Percentiles rank a stretch among this genome's conserved stretches.
Conservation (phyloP, 306 rosid species). For the Purshia tridentata region DNA sequence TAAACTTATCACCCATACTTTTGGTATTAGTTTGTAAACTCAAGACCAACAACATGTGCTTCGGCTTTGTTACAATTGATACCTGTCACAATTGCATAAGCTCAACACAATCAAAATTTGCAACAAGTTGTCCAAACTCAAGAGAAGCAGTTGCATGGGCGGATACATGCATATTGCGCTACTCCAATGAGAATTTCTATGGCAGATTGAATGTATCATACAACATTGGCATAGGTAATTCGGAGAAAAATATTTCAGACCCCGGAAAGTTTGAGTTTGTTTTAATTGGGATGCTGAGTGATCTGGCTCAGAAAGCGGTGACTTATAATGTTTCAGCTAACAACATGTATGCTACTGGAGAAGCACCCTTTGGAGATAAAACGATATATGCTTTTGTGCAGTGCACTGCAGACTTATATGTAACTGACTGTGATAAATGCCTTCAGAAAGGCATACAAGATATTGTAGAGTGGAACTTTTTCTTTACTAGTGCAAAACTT, state of each 20-base stretch:
- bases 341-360: conserved; percentile 45
- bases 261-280: conserved; percentile 32
- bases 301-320: conserved; percentile 31
- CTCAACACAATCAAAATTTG: conserved; percentile 27
- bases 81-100: conserved; percentile 28
- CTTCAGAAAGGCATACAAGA: conserved; percentile 40
- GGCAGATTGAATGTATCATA: conserved; percentile 41
- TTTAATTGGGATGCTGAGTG: conserved; percentile 36
- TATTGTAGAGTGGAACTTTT: conserved; percentile 31
- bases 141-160: conserved; percentile 56
- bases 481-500: conserved; percentile 58
- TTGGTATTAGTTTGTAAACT: too few species aligned
- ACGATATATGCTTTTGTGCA: conserved; percentile 55
- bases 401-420: conserved; percentile 58
- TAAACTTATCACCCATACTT: too few species aligned
- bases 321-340: conserved; percentile 32
- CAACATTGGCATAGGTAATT: conserved; percentile 26
- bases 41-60: too few species aligned
- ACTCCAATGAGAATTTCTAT: conserved; percentile 44
- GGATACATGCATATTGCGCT: conserved; percentile 52
- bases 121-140: conserved; percentile 40
- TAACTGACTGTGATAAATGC: conserved; percentile 41
- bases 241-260: conserved; percentile 17
- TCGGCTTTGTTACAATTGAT: neutral
- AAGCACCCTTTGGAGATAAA: conserved; percentile 30